A percentile compares a stretch with the other conserved stretches of the same genome.
phyloP scores from a whole-genome alignment of 1,284 basidiomycete genomes.

The Fistulina hepatica region DNA sequence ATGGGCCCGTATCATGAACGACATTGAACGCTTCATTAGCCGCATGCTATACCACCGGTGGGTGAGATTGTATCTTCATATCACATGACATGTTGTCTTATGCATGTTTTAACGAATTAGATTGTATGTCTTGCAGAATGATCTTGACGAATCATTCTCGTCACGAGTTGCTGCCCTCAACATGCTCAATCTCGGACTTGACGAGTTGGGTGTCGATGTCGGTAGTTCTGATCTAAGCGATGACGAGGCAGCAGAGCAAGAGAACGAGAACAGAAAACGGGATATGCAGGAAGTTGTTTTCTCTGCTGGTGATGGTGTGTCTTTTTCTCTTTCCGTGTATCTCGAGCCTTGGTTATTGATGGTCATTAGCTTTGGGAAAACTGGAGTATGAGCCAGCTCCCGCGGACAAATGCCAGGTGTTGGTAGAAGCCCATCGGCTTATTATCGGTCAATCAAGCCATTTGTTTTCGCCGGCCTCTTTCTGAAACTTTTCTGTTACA shows the following conservation, averaged over 20 bases:
- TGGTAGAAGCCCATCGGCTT: constrained; percentile 76
- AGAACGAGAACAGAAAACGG: too few species aligned
- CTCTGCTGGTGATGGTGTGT: constrained; percentile 68
- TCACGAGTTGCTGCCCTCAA: constrained; percentile 86
- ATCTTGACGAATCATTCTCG: constrained; percentile 80
- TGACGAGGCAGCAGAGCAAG: constrained; percentile 23
- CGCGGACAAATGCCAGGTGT: constrained; percentile 64
- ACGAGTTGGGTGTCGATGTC: constrained; percentile 76
- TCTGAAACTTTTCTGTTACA: constrained; percentile 18
- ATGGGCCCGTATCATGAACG: constrained; percentile 46
- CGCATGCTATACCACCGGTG: constrained; percentile 64
- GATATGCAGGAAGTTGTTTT: constrained; percentile 58
- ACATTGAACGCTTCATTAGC: constrained; percentile 61
- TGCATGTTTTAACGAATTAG: not conserved
- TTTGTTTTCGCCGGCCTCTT: not conserved
- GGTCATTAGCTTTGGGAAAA: constrained; percentile 49
- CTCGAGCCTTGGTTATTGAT: constrained; percentile 4
- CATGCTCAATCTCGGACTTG: constrained; percentile 75
- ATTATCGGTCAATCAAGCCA: constrained; percentile 51
- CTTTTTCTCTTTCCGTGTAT: not conserved
- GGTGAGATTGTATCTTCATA: too few species aligned
- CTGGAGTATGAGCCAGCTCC: constrained; percentile 62
- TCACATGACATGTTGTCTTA: too few species aligned
- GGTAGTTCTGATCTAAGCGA: constrained; percentile 21
- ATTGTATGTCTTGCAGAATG: constrained; percentile 19